Evolutionary conservation across 352 stramenopile genomes (phyloP), one percentile per base, ranked within the genome.

Genomic region (Globisporangium carolinianum): DNA sequence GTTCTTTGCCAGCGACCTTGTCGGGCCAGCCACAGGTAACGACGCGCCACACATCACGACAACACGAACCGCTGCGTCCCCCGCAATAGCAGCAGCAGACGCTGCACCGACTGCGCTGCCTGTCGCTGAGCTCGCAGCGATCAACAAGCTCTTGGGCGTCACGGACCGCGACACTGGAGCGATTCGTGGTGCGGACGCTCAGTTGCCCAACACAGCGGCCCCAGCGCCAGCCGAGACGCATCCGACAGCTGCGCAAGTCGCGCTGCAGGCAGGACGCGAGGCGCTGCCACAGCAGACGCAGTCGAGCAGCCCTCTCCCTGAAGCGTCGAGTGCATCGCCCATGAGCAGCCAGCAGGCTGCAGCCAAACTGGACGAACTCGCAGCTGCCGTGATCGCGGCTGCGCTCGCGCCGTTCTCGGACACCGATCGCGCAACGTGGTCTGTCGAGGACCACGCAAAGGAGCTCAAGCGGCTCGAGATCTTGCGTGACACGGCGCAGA

Each of bases 381-480:
- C 54, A 3, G 32, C 52, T 2, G 59, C 59, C 11, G 59, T 65
- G 14, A 59, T 65, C 48, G 37, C 59, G 0, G 59, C 59, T 3
- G 59, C 59, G 5, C 18, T 66, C n/a, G 60, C 54, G 24, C 53
- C 55, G 11, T 54, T 61, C 32, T 58, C 54, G 36, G 24, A 50
- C 18, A 65, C 52, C 41, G 45, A 66, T 38, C 61, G 62, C 6
- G 54, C 57, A 0, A 36, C 47, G 6, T 72, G 65, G 65, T 46
- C 47, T 1, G 43, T 54, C 46, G 35, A 49, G 10, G 61, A 72
- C 35, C 60, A 69, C 41, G 53, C 61, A 3, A 56, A 56, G 10
- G 73, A 83, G 53, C 43, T 79, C n/a, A 35, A 70, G 57, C 73
- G 71, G 2, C 58, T 83, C 4, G 53, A 72, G 49, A 62, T 55